Conservation (phyloP, 2,329 filamentous ascomycete genomes). For the Pseudophaeomoniella oleicola region DNA sequence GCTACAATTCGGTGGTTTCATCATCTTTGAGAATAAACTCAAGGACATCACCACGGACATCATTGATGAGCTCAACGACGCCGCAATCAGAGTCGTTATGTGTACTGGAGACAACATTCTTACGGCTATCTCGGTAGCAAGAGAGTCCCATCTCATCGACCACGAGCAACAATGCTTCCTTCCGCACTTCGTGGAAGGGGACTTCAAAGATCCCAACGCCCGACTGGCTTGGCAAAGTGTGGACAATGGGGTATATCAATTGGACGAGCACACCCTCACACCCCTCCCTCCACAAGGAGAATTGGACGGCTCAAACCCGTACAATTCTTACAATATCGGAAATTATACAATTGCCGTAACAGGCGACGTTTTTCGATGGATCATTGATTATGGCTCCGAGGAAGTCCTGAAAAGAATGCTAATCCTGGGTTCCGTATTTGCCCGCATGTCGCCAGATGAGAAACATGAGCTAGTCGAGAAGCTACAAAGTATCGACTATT, state of each 20-base stretch:
- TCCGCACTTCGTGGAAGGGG: slow-evolving; percentile 69
- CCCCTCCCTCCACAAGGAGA: slow-evolving; percentile 58
- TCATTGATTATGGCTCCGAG: slow-evolving; percentile 79
- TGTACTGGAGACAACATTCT: slow-evolving; percentile 96
- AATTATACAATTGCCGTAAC: slow-evolving; percentile 84
- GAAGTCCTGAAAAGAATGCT: slow-evolving; percentile 73
- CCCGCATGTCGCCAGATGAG: slow-evolving; percentile 96
- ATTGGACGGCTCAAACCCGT: slow-evolving; percentile 69
- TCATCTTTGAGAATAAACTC: slow-evolving; percentile 97
- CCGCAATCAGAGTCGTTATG: slow-evolving; percentile 84
- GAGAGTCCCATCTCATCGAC: slow-evolving; percentile 75
- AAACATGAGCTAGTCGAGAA: slow-evolving; percentile 97
- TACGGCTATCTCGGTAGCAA: slow-evolving; percentile 87
- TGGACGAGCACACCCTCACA: slow-evolving; percentile 66
- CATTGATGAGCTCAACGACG: slow-evolving; percentile 65
- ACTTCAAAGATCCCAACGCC: slow-evolving; percentile 57
- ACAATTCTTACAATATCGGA: slow-evolving; percentile 63
- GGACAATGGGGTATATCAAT: slow-evolving; percentile 63
- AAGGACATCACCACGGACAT: slow-evolving; percentile 75
- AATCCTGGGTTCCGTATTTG: slow-evolving; percentile 81
- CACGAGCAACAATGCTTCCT: slow-evolving; percentile 79
- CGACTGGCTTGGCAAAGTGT: slow-evolving; percentile 83
- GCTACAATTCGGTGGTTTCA: slow-evolving; percentile 85
- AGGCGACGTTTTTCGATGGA: slow-evolving; percentile 93
- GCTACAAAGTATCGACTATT: slow-evolving; percentile 89